Base-by-base conservation (phyloP, 768 basidiomycete genomes). In the Floccularia luteovirens region DNA sequence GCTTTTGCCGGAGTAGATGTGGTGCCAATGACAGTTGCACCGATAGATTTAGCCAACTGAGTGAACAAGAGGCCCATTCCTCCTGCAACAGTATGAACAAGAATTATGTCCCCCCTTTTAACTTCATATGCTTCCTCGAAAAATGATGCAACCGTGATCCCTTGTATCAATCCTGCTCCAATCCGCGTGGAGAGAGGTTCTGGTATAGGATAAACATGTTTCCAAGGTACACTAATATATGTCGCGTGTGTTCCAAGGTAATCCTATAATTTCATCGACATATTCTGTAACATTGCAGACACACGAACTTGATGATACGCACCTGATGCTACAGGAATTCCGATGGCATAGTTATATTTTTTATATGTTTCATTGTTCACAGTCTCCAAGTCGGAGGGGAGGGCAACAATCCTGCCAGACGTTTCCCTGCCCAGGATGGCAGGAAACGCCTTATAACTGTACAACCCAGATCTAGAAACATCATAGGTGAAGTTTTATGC, bases 21-120 rank as follows among this genome's bases (percentile, higher is more conserved):
- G 11, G 93, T 97, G 1, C 90, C 94, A 50, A 99, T 94, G 19
- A 97, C 88, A 7, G 77, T 83, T 1, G 87, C 93, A 4, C 94
- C 94, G n/a, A 77, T 66, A 31, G 68, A 64, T 54, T 77, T 81
- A 27, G 79, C 77, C 23, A 87, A 54, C 62, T 94, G 83, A 6
- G 75, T 67, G 40, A 81, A 69, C 22, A 83, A 54, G 20, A 83
- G 65, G 2, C 79, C 94, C 7, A 96, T 69, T 8, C 93, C 92
- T 23, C 94, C 94, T 0, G 94, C 92, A 24, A 94, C 75, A 23
- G 94, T 93, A 55, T 96, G 89, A 1, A 97, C 74, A 36, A 94
- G 71, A 41, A 93, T 78, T 34, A 66, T 73, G 51, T 94, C 90
- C 1, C 77, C 84, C 50, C 73, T 74, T 57, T 91, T 73, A 42